Conservation (phyloP, 2,329 filamentous ascomycete species). For the Nemania bipapillata region DNA sequence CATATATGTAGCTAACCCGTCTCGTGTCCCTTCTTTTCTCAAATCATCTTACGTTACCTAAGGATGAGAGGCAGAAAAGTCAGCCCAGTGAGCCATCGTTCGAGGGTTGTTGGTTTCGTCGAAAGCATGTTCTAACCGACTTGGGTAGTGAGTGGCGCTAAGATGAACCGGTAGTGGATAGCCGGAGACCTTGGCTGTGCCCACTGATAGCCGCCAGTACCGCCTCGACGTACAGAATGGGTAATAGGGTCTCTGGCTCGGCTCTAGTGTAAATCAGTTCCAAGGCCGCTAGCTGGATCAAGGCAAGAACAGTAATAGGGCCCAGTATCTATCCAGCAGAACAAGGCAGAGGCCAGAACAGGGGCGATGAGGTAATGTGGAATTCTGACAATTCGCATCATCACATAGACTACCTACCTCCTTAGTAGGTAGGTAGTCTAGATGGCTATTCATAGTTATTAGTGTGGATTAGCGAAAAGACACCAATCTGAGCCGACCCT, state of each 20-base stretch:
- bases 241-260: no score
- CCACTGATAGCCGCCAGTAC: conserved; percentile 16
- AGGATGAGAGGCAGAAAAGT: neutral
- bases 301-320: conserved; percentile 12
- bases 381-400: conserved; percentile 1
- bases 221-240: neutral
- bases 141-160: conserved; percentile 12
- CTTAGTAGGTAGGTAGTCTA: no score
- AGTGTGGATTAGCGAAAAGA: neutral
- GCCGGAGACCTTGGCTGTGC: conserved; percentile 1
- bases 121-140: neutral
- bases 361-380: conserved; percentile 4
- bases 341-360: neutral
- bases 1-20: neutral
- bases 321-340: neutral
- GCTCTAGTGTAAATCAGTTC: no score
- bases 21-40: neutral
- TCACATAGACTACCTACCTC: neutral
- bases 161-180: neutral
- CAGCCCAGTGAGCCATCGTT: neutral
- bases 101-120: neutral
- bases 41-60: conserved; percentile 8
- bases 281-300: neutral
- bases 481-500: neutral
- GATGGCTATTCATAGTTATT: neutral